Evolutionary conservation across 2,329 filamentous ascomycete species (phyloP), one percentile per base, ranked within the genome.

Genomic region (Penicillium verrucosum): DNA sequence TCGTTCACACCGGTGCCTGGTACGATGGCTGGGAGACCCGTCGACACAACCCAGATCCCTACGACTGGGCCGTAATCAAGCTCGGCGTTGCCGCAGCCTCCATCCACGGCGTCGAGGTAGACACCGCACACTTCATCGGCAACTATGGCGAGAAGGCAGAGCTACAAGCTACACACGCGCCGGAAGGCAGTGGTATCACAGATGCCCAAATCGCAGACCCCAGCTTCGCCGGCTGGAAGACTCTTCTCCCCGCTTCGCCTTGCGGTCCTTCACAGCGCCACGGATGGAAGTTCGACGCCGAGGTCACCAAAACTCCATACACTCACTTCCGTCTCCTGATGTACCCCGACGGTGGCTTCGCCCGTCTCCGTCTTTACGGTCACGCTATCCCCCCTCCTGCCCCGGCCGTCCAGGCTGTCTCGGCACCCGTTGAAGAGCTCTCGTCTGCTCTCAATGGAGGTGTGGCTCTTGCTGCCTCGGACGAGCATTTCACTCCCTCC

Each of bases 1-100:
- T 85, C 71, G 78, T 81, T 40, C 80, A 84, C 68, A 79, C 82
- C 4, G 84, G 84, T 56, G 83, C 82, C 46, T 86, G 84, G 83
- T 86, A 85, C 67, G 83, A 86, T 67, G 84, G 84, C 18, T 86
- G 84, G 84, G 84, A 87, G 62, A 86, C 84, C 5, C 76, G 84
- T 6, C 77, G 84, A 27, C 84, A 86, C 72, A 87, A 87, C 66
- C 71, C 77, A 0, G 77, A 78, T 38, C 77, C 79, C 11, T 83
- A 79, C 60, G 84, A 87, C 70, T 86, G 81, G 81, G 83, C 82
- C 0, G 78, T 86, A 7, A 77, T 86, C 57, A 77, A 81, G 43
- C 77, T 86, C 0, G 83, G 83, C n/a, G 81, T 83, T 0, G 78
- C 68, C 21, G 68, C 68, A 40, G 75, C 71, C 9, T 55, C 65